These are phyloP conservation scores for Candida yuanshanica DNA, from an alignment of 805 yeast genomes.

Conservation along the genomic window DNA sequence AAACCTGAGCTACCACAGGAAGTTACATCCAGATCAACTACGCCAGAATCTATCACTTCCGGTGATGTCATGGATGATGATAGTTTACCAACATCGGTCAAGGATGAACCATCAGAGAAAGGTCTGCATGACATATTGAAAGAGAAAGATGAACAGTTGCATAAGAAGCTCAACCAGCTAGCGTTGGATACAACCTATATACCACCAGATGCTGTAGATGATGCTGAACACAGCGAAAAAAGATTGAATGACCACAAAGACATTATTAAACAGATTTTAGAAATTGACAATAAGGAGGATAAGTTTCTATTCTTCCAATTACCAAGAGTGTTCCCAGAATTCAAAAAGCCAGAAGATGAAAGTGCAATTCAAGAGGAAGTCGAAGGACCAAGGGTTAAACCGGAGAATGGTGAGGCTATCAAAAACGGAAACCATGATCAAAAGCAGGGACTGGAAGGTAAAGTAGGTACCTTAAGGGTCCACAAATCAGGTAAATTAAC, in stretches of 20 bases:
- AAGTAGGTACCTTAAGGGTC: slow-evolving; percentile 64
- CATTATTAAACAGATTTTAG: slow-evolving; percentile 24
- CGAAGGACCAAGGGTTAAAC: slow-evolving; percentile 4
- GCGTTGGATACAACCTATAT: slow-evolving; percentile 14
- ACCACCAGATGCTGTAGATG: slow-evolving; percentile 29
- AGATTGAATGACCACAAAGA: slow-evolving; percentile 34
- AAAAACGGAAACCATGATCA: not conserved
- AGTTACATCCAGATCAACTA: slow-evolving; percentile 11
- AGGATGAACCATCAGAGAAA: slow-evolving; percentile 19
- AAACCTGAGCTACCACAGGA: slow-evolving; percentile 15
- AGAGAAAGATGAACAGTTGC: slow-evolving; percentile 23
- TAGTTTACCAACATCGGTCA: slow-evolving; percentile 9
- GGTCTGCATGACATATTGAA: slow-evolving; percentile 15
- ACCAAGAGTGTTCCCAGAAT: slow-evolving; percentile 32
- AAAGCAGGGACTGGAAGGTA: slow-evolving; percentile 37
- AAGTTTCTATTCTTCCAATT: slow-evolving; percentile 33
- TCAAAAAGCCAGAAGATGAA: slow-evolving; percentile 18
- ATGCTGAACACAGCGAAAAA: slow-evolving; percentile 30
- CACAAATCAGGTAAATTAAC: slow-evolving; percentile 83
- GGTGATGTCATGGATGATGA: slow-evolving; percentile 9
- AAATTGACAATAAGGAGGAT: slow-evolving; percentile 27
- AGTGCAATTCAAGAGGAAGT: slow-evolving; percentile 9
- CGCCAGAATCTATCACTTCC: slow-evolving; percentile 22
- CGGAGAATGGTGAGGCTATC: slow-evolving; percentile 1
- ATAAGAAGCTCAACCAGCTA: slow-evolving; percentile 25